phyloP scores from a whole-genome alignment of 768 basidiomycete species.

The Auricularia auricula-judae region DNA sequence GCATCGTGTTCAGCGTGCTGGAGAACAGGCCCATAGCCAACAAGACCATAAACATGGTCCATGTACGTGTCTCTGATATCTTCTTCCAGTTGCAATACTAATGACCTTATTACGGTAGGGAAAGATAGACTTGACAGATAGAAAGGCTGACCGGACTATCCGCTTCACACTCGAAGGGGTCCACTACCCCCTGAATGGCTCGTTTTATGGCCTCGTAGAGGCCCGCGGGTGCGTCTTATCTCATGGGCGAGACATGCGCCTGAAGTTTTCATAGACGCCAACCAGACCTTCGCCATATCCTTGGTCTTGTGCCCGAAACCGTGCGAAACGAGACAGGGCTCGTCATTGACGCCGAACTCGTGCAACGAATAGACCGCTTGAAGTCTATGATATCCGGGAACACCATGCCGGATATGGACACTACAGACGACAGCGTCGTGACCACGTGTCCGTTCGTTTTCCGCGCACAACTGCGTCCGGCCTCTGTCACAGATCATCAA shows the following conservation, averaged over 20 bases:
- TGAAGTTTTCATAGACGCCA: conserved; percentile 26
- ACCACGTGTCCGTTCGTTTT: conserved; percentile 56
- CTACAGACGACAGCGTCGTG: conserved; percentile 35
- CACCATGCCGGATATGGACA: conserved; percentile 19
- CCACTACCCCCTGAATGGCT: conserved; percentile 61
- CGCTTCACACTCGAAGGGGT: conserved; percentile 67
- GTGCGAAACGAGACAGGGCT: conserved; percentile 47
- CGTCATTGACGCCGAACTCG: conserved; percentile 49
- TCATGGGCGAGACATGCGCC: neutral
- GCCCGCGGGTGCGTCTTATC: conserved; percentile 39
- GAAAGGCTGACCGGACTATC: conserved; percentile 36
- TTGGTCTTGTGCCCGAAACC: conserved; percentile 49
- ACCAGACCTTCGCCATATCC: conserved; percentile 57
- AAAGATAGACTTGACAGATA: conserved; percentile 54
- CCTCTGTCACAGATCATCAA: conserved; percentile 35
- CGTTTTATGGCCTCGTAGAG: conserved; percentile 66
- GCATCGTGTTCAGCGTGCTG: neutral
- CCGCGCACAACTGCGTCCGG: conserved; percentile 52
- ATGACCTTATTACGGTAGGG: conserved; percentile 33
- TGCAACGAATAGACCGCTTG: conserved; percentile 45
- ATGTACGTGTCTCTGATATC: neutral
- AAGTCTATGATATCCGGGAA: conserved; percentile 58
- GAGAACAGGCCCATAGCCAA: conserved; percentile 56
- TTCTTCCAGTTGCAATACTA: conserved; percentile 3
- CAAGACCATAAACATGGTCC: conserved; percentile 21